These are phyloP conservation scores for Kazachstania viticola DNA, from an alignment of 805 yeast species.

Conservation along the genomic window DNA sequence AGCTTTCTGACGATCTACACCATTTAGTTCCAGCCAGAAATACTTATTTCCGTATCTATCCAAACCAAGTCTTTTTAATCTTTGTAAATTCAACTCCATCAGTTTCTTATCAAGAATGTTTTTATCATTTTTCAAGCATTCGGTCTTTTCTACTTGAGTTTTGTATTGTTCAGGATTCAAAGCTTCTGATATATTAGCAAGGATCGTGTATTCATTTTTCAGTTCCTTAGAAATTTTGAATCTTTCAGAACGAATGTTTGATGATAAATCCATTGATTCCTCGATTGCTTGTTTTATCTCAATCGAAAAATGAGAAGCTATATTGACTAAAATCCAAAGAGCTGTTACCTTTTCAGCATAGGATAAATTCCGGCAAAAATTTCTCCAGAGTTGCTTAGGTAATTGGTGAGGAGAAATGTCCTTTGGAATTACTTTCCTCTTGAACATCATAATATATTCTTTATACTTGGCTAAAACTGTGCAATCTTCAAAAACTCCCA, in stretches of 20 bases:
- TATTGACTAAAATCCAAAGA: constrained; percentile 50
- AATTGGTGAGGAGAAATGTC: constrained; percentile 19
- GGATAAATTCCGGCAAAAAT: constrained; percentile 44
- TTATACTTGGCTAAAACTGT: constrained; percentile 20
- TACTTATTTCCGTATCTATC: constrained; percentile 79
- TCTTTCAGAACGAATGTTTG: constrained; percentile 25
- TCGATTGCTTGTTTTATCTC: constrained; percentile 25
- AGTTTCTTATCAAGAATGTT: constrained; percentile 48
- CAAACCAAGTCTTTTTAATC: constrained; percentile 65
- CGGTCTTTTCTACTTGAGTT: constrained; percentile 19
- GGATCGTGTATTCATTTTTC: constrained; percentile 12
- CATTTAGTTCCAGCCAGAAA: constrained; percentile 92
- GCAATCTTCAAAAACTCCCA: constrained; percentile 49
- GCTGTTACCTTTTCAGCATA: constrained; percentile 43
- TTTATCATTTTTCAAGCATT: constrained; percentile 38
- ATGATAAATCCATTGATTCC: constrained; percentile 23
- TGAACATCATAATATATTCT: constrained; percentile 36
- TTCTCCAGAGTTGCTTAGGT: constrained; percentile 32
- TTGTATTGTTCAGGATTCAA: constrained; percentile 11
- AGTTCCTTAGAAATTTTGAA: constrained; percentile 20
- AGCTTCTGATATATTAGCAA: constrained; percentile 4
- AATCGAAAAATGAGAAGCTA: constrained; percentile 31
- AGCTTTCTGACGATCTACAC: constrained; percentile 38
- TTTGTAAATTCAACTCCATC: constrained; percentile 61
- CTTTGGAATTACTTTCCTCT: constrained; percentile 39